These are phyloP conservation scores for Podaxis sp. DNA, from an alignment of 768 basidiomycete genomes.

Conservation along the genomic window DNA sequence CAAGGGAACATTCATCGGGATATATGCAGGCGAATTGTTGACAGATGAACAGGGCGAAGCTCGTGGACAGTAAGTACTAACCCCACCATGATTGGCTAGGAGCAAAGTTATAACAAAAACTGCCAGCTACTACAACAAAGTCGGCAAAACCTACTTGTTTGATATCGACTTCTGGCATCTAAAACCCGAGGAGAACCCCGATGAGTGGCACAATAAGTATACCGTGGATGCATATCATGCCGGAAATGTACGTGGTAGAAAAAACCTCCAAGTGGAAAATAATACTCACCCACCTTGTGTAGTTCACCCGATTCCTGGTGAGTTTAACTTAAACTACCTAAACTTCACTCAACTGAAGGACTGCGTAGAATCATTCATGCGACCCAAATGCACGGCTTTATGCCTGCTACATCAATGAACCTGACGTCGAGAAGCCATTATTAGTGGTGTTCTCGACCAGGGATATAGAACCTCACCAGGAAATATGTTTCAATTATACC, in stretches of 20 bases:
- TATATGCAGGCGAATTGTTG: conserved; percentile 84
- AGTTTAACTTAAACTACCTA: conserved; percentile 22
- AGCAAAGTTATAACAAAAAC: conserved; percentile 7
- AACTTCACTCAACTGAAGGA: background rate
- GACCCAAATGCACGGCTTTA: conserved; percentile 78
- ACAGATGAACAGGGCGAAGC: conserved; percentile 64
- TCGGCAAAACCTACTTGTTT: conserved; percentile 79
- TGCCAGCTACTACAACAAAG: conserved; percentile 68
- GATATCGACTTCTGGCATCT: conserved; percentile 79
- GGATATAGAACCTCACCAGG: conserved; percentile 65
- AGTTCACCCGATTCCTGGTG: conserved; percentile 93
- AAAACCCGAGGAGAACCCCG: conserved; percentile 27
- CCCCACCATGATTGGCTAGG: background rate
- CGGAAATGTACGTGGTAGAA: conserved; percentile 62
- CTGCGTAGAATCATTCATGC: conserved; percentile 82
- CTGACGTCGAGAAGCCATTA: conserved; percentile 67
- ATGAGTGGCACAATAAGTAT: conserved; percentile 45
- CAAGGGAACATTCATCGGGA: conserved; percentile 71
- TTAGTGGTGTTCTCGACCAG: conserved; percentile 64
- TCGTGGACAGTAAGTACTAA: conserved; percentile 61
- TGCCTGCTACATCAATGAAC: conserved; percentile 80
- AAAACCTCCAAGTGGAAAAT: background rate
- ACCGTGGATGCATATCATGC: conserved; percentile 87
- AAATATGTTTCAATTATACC: conserved; percentile 76
- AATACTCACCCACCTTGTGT: conserved; percentile 4